Conservation (phyloP, 208 protist genomes). For the Vickermania ingenoplastis region DNA sequence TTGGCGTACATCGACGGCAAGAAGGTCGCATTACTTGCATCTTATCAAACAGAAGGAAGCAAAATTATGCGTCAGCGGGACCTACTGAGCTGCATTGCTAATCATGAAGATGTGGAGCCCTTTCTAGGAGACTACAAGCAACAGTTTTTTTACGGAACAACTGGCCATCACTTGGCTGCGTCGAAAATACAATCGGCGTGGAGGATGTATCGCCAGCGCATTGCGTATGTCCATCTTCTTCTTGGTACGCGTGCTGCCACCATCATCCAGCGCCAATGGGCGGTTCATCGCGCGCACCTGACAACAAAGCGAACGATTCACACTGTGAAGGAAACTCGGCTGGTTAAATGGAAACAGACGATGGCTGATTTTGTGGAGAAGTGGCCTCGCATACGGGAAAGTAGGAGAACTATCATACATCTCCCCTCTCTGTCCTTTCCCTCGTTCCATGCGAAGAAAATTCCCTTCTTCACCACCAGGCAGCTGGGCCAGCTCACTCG, state of each 20-base stretch:
- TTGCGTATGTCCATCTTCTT: constrained; percentile 71
- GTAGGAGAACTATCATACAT: constrained; percentile 67
- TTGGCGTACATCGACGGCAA: constrained; percentile 88
- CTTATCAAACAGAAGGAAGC: constrained; percentile 33
- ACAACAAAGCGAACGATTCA: constrained; percentile 60
- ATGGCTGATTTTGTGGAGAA: constrained; percentile 68
- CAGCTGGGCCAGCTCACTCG: constrained; percentile 82
- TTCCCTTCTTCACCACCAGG: constrained; percentile 67
- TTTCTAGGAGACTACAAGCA: constrained; percentile 34
- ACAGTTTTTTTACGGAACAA: constrained; percentile 46
- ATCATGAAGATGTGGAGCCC: constrained; percentile 69
- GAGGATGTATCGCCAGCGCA: constrained; percentile 78
- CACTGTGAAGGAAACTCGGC: constrained; percentile 33
- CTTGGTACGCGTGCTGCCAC: constrained; percentile 69
- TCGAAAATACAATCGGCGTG: constrained; percentile 82
- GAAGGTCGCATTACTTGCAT: constrained; percentile 61
- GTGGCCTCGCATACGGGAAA: constrained; percentile 59
- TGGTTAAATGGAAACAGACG: constrained; percentile 64
- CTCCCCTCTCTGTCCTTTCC: constrained; percentile 81
- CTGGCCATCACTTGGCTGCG: constrained; percentile 65
- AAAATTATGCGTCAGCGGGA: constrained; percentile 35
- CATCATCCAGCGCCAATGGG: constrained; percentile 80
- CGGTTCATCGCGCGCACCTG: constrained; percentile 61
- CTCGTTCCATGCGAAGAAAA: constrained; percentile 55
- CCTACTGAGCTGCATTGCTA: constrained; percentile 71